phyloP scores from a whole-genome alignment of 2,329 filamentous ascomycete genomes.

The Raffaelea arxii region DNA sequence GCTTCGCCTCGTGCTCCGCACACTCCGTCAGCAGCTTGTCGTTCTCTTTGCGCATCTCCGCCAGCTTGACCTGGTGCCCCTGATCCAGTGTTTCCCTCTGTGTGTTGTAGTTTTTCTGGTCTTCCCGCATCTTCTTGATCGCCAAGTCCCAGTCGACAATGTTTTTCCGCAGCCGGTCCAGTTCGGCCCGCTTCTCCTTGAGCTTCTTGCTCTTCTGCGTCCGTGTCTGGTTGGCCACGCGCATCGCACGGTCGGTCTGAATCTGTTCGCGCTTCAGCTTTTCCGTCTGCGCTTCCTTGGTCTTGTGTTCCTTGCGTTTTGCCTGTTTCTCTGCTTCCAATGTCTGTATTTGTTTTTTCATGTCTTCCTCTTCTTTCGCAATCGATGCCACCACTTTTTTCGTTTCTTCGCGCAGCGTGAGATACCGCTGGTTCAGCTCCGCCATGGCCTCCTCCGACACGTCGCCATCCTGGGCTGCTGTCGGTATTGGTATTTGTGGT shows the following conservation, averaged over 20 bases:
- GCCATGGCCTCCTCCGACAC: slow-evolving; percentile 60
- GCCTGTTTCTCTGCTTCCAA: slow-evolving; percentile 70
- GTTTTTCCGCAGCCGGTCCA: slow-evolving; percentile 60
- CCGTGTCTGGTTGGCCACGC: slow-evolving; percentile 68
- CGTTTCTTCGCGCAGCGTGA: slow-evolving; percentile 71
- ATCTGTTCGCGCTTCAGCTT: slow-evolving; percentile 75
- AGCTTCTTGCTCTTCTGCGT: slow-evolving; percentile 65
- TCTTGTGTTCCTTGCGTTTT: slow-evolving; percentile 67
- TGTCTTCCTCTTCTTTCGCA: slow-evolving; percentile 62
- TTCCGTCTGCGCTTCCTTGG: slow-evolving; percentile 84
- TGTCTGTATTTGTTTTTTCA: slow-evolving; percentile 53
- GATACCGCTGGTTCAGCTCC: slow-evolving; percentile 72
- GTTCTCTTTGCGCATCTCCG: slow-evolving; percentile 45
- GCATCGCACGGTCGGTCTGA: slow-evolving; percentile 70
- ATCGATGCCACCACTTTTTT: slow-evolving; percentile 67
- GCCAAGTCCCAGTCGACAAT: slow-evolving; percentile 59
- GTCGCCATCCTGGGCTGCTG: slow-evolving; percentile 27
- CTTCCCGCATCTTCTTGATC: slow-evolving; percentile 47
- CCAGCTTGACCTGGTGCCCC: slow-evolving; percentile 41
- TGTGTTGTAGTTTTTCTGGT: slow-evolving; percentile 42
- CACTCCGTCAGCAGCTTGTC: slow-evolving; percentile 54
- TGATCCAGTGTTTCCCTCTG: slow-evolving; percentile 42
- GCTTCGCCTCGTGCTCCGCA: slow-evolving; percentile 57
- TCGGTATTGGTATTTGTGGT: slow-evolving; percentile 17
- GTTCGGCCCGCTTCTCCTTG: slow-evolving; percentile 58